phyloP scores from a whole-genome alignment of 106 monocot species.

The Dendrobium chrysotoxum region DNA sequence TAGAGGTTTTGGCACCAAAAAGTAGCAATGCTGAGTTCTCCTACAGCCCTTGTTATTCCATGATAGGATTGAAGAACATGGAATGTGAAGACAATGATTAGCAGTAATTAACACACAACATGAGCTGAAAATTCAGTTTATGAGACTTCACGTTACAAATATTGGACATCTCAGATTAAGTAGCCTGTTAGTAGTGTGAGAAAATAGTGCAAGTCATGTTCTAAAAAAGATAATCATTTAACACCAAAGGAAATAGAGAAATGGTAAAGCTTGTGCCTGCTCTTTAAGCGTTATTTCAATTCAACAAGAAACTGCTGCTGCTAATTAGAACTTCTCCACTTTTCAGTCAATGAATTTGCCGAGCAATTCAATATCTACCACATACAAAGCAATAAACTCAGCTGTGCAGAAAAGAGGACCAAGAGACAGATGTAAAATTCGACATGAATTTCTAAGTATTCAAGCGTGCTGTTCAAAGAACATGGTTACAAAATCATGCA shows the following conservation, averaged over 20 bases:
- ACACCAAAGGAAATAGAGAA: background rate
- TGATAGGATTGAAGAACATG: background rate
- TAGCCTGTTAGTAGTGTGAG: background rate
- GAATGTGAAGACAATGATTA: background rate
- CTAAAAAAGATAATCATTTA: background rate
- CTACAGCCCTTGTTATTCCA: background rate
- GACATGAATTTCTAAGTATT: background rate
- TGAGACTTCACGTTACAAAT: background rate
- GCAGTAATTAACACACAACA: background rate
- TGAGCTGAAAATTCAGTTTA: background rate
- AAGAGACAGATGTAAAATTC: background rate
- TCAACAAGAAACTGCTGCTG: background rate
- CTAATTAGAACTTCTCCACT: too few relatives aligned
- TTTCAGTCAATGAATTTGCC: background rate
- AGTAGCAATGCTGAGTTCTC: background rate
- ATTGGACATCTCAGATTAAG: background rate
- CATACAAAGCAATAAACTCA: background rate
- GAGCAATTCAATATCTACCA: background rate
- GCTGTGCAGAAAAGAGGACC: background rate
- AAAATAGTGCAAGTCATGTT: background rate
- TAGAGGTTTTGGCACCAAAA: background rate
- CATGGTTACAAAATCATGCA: background rate
- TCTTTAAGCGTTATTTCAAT: background rate
- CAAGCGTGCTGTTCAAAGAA: background rate
- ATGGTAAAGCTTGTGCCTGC: background rate